phyloP scores from a whole-genome alignment of 129 eudicot genomes.

The Dittrichia graveolens region DNA sequence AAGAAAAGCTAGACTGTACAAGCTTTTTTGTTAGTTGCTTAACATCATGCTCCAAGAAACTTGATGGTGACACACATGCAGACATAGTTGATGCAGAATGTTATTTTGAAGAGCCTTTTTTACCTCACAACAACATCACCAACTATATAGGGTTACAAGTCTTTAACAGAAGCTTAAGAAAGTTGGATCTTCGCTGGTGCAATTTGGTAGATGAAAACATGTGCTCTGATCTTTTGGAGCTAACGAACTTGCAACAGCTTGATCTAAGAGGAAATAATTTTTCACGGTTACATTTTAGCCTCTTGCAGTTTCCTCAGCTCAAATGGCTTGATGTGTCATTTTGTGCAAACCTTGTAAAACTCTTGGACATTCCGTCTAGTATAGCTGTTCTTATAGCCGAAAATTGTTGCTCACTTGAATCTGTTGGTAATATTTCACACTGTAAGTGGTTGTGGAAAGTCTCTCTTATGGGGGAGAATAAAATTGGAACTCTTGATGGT shows the following conservation, averaged over 20 bases:
- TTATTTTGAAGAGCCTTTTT: not conserved
- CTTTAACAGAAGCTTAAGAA: not conserved
- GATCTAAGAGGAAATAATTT: not conserved
- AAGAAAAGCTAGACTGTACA: no score
- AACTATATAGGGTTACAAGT: not conserved
- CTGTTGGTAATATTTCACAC: constrained; percentile 17
- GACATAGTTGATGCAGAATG: no score
- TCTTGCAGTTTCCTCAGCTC: not conserved
- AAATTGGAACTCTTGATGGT: not conserved
- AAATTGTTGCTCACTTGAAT: no score
- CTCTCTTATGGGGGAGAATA: not conserved
- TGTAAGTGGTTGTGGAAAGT: constrained; percentile 29
- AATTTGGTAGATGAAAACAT: not conserved
- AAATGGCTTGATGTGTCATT: not conserved
- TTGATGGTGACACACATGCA: no score
- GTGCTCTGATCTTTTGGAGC: not conserved
- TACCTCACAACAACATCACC: not conserved
- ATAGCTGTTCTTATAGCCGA: not conserved
- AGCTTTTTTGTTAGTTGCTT: not conserved
- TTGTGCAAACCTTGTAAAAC: not conserved
- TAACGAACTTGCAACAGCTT: constrained; percentile 13
- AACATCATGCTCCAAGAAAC: no score
- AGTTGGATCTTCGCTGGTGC: not conserved
- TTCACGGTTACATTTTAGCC: not conserved
- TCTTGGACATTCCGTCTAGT: not conserved